These are phyloP conservation scores for Cystoisospora suis DNA, from an alignment of 169 alveolate species.

Conservation along the genomic window DNA sequence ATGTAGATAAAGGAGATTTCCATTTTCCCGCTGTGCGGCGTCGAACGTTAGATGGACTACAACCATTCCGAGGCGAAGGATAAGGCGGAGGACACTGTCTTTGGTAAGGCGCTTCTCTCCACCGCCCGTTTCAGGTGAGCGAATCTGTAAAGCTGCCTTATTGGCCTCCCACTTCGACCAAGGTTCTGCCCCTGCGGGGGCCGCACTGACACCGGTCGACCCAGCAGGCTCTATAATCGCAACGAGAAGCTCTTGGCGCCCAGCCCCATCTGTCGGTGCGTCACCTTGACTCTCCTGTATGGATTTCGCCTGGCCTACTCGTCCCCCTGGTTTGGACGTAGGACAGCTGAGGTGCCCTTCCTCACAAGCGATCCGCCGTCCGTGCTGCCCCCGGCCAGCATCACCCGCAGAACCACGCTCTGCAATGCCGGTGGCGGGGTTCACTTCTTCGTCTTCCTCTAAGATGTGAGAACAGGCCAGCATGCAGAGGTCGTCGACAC, in stretches of 20 bases:
- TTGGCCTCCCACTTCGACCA: background rate
- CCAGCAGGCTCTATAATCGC: no score
- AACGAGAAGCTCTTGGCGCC: no score
- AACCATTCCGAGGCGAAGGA: slow-evolving; percentile 43
- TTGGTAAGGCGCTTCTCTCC: background rate
- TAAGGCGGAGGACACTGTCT: slow-evolving; percentile 5
- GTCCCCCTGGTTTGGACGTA: no score
- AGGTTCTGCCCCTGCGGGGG: no score
- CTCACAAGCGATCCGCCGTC: no score
- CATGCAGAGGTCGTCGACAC: slow-evolving; percentile 39
- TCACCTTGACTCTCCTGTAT: background rate
- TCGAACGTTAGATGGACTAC: slow-evolving; percentile 49
- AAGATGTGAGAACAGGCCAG: slow-evolving; percentile 51
- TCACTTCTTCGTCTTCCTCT: background rate
- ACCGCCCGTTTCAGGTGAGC: background rate
- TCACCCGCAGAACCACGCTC: background rate
- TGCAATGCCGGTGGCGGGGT: background rate
- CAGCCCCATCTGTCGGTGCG: background rate
- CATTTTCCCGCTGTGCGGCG: slow-evolving; percentile 48
- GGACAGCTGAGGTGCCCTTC: background rate
- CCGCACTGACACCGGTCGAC: no score
- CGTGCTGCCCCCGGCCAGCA: background rate
- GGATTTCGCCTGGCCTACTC: no score
- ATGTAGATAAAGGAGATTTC: slow-evolving; percentile 27
- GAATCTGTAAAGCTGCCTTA: background rate